Base-by-base conservation (phyloP, 305 asterid genomes). In the Fraxinus ornus region DNA sequence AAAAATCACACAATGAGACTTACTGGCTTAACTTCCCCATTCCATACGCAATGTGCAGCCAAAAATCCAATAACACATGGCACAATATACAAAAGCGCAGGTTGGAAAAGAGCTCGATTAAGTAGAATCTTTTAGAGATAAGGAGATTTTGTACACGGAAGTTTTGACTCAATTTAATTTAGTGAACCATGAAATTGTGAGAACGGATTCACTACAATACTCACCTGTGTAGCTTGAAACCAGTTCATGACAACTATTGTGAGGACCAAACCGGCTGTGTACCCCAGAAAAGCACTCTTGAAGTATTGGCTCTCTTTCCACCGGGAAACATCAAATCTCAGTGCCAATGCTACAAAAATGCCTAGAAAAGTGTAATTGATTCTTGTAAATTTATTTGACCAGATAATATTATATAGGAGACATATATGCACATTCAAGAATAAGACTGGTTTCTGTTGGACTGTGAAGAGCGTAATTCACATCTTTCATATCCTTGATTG, bases 161-260 rank as follows among this genome's bases (percentile, higher is more conserved):
- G 33, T 62, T 5, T 62, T 62, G 22, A 62, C 15, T 62, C 72
- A 62, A 21, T 21, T 7, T 62, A 62, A 62, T 62, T 21, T 62
- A 21, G 30, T 7, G 72, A 62, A 62, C 30, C 72, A 24, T 21
- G 10, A 62, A 21, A 57, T 7, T 62, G 15, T 22, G 33, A 62
- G 33, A 21, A 62, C 3, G 72, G 12, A 33, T 62, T 62, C 15
- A 62, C 33, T 62, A 36, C 24, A 36, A 39, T 24, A 24, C 80
- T 60, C 76, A 93, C 99, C 92, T 95, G 99, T 82, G 98, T 98
- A 80, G 99, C 98, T 90, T 95, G 97, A 90, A 94, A 95, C 99
- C 99, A 95, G 88, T 95, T 95, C 99, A 95, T 95, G 80, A 94
- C 96, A 30, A 91, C 26, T 77, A 95, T 95, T n/a, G 99, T 95